These are phyloP conservation scores for Talaromyces sp. DNA, from an alignment of 2,329 filamentous ascomycete genomes.

Conservation along the genomic window DNA sequence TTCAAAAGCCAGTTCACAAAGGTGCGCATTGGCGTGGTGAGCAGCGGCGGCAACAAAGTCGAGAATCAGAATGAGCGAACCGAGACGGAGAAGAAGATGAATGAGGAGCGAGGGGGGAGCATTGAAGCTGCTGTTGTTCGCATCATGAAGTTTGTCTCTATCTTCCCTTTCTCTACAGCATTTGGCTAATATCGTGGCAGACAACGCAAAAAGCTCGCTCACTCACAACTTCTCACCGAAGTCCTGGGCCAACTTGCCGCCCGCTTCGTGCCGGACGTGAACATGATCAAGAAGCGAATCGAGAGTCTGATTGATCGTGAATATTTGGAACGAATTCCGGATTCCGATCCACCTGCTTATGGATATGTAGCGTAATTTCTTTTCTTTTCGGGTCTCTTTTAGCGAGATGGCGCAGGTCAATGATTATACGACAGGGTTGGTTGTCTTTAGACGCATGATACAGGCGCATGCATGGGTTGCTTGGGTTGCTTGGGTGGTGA, in stretches of 20 bases:
- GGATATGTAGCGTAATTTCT: constrained; percentile 41
- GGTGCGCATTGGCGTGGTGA: constrained; percentile 85
- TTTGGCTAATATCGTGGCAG: constrained; percentile 23
- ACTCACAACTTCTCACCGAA: constrained; percentile 51
- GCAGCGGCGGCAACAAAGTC: constrained; percentile 71
- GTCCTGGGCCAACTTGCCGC: constrained; percentile 48
- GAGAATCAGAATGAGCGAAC: constrained; percentile 65
- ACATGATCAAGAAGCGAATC: constrained; percentile 53
- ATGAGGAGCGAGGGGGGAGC: constrained; percentile 47
- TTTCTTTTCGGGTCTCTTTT: neutral
- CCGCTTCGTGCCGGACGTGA: constrained; percentile 51
- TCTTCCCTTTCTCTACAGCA: neutral
- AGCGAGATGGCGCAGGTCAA: constrained; percentile 4
- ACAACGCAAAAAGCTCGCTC: constrained; percentile 48
- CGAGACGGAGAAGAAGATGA: constrained; percentile 50
- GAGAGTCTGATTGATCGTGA: constrained; percentile 54
- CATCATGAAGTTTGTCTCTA: constrained; percentile 50
- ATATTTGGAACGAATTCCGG: constrained; percentile 47
- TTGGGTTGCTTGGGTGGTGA: neutral
- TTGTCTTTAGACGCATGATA: constrained; percentile 8
- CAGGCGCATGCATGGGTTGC: constrained; percentile 7
- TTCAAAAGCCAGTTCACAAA: constrained; percentile 81
- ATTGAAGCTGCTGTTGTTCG: constrained; percentile 54
- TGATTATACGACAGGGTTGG: neutral
- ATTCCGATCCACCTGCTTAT: constrained; percentile 44